These are phyloP conservation scores for Venturia nashicola DNA, from an alignment of 2,329 filamentous ascomycete species.

Conservation along the genomic window DNA sequence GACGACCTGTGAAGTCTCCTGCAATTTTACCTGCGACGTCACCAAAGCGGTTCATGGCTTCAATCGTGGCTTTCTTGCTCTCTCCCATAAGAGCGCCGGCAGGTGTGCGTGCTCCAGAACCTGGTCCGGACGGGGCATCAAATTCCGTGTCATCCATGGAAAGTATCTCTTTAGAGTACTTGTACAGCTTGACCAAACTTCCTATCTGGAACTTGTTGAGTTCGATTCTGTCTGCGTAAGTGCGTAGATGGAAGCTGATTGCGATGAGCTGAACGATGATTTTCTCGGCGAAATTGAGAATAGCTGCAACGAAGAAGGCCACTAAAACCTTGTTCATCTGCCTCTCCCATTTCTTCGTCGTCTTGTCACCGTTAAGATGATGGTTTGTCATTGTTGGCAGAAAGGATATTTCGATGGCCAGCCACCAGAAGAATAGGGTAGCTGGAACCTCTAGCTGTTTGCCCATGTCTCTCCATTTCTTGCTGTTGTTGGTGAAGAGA, in stretches of 20 bases:
- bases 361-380: conserved; percentile 39
- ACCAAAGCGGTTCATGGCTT: conserved; percentile 67
- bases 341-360: conserved; percentile 55
- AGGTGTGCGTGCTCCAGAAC: conserved; percentile 60
- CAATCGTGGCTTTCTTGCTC: conserved; percentile 60
- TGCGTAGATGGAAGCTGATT: conserved; percentile 81
- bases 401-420: conserved; percentile 77
- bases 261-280: conserved; percentile 91
- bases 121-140: conserved; percentile 36
- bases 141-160: conserved; percentile 65
- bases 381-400: conserved; percentile 66
- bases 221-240: conserved; percentile 82
- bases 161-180: conserved; percentile 52
- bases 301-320: conserved; percentile 64
- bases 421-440: conserved; percentile 83
- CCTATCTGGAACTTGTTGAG: conserved; percentile 84
- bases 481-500: conserved; percentile 72
- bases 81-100: conserved; percentile 51
- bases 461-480: conserved; percentile 88
- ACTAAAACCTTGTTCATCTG: conserved; percentile 79
- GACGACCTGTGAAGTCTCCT: conserved; percentile 78
- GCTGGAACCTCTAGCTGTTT: conserved; percentile 73
- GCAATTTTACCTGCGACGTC: conserved; percentile 77
- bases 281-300: conserved; percentile 81
- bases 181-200: conserved; percentile 51